Conservation (phyloP, 1,139 yeast species). For the Kodamaea suecica region DNA sequence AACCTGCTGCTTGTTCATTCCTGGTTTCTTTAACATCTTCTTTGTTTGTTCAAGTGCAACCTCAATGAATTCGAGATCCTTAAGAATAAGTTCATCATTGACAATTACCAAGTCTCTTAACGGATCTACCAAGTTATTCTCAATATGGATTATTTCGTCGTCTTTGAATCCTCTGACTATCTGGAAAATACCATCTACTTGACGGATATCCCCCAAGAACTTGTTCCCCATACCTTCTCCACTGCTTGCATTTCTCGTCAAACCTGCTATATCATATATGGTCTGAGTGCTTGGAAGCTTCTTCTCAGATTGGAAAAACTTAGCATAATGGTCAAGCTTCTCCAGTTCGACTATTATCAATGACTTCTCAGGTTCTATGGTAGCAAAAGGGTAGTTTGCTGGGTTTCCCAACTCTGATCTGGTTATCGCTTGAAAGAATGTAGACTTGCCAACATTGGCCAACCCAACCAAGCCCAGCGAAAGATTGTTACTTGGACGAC, state of each 20-base stretch:
- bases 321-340: slow-evolving; percentile 42
- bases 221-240: slow-evolving; percentile 82
- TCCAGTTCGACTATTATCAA: slow-evolving; percentile 54
- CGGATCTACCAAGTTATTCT: slow-evolving; percentile 60
- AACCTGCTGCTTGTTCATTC: slow-evolving; percentile 25
- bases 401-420: slow-evolving; percentile 67
- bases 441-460: slow-evolving; percentile 76
- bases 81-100: slow-evolving; percentile 67
- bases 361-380: slow-evolving; percentile 72
- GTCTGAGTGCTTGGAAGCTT: slow-evolving; percentile 56
- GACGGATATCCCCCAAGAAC: slow-evolving; percentile 65
- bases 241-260: slow-evolving; percentile 67
- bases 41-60: slow-evolving; percentile 46
- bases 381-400: slow-evolving; percentile 79
- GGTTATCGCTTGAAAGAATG: slow-evolving; percentile 68
- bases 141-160: slow-evolving; percentile 71
- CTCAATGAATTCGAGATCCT: slow-evolving; percentile 68
- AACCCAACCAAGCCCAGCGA: slow-evolving; percentile 64
- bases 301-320: slow-evolving; percentile 49
- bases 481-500: slow-evolving; percentile 55
- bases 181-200: slow-evolving; percentile 73
- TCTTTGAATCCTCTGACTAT: slow-evolving; percentile 65
- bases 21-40: slow-evolving; percentile 43
- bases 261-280: slow-evolving; percentile 71
- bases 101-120: slow-evolving; percentile 65